Conservation (phyloP, 352 stramenopile species). For the Elongisporangium anandrum region DNA sequence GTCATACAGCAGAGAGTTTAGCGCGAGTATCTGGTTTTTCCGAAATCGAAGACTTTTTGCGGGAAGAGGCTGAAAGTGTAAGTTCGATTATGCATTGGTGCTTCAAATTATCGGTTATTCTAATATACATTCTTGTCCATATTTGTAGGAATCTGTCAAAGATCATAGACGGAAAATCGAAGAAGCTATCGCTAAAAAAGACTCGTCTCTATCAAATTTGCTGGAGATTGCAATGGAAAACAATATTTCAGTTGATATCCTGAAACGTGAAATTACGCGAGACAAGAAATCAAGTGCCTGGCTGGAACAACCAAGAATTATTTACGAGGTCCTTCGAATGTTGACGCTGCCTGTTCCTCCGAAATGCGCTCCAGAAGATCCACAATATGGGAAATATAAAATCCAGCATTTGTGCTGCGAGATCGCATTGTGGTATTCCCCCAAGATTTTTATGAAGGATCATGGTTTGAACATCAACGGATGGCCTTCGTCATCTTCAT, state of each 20-base stretch:
- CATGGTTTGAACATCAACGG: slow-evolving; percentile 10
- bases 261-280: slow-evolving; percentile 74
- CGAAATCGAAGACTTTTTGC: slow-evolving; percentile 76
- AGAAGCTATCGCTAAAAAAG: slow-evolving; percentile 55
- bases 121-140: neutral
- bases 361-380: slow-evolving; percentile 39
- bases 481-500: slow-evolving; percentile 8
- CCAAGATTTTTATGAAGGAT: slow-evolving; percentile 70
- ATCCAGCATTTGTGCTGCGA: slow-evolving; percentile 85
- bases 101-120: neutral
- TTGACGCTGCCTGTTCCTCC: slow-evolving; percentile 39
- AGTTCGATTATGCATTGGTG: slow-evolving; percentile 7
- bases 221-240: slow-evolving; percentile 58
- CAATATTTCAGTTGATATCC: slow-evolving; percentile 65
- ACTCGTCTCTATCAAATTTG: slow-evolving; percentile 65
- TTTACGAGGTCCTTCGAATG: slow-evolving; percentile 77
- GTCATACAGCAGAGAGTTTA: slow-evolving; percentile 67
- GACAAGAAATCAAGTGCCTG: slow-evolving; percentile 65
- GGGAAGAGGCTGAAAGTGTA: slow-evolving; percentile 79
- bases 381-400: slow-evolving; percentile 78
- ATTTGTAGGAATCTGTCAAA: slow-evolving; percentile 71
- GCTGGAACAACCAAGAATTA: slow-evolving; percentile 76
- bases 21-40: slow-evolving; percentile 49
- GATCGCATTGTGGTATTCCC: slow-evolving; percentile 68
- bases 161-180: slow-evolving; percentile 82